Evolutionary conservation across 768 basidiomycete species (phyloP).

Genomic region (Suillus americanus): DNA sequence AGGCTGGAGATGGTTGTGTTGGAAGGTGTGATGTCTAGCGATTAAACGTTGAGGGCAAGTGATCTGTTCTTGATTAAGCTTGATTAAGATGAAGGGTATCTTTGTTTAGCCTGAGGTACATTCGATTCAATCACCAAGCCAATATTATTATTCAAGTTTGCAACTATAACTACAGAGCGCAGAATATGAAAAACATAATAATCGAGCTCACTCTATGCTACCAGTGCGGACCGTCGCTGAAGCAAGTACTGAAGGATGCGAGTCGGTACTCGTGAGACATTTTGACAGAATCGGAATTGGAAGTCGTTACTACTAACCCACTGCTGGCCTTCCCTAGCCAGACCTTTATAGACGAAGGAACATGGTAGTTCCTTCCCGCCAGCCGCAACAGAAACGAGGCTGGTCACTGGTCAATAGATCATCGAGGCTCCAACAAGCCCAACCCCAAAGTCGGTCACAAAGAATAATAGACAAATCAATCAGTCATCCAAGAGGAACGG

Average conservation of each 20-base stretch:
- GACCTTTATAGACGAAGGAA: too few relatives aligned
- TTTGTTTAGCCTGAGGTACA: background rate
- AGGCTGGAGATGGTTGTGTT: background rate
- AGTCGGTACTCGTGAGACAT: background rate
- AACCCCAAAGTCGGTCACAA: background rate
- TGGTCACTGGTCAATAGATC: background rate
- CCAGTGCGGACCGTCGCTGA: background rate
- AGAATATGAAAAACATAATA: background rate
- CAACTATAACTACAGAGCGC: background rate
- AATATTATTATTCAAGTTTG: background rate
- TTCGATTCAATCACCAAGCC: background rate
- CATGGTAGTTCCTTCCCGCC: background rate
- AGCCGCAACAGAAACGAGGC: background rate
- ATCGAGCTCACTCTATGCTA: background rate
- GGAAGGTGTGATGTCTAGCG: background rate
- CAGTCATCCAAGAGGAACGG: background rate
- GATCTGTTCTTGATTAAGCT: conserved; percentile 6
- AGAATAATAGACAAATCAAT: background rate
- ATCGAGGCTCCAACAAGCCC: background rate
- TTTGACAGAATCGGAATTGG: background rate
- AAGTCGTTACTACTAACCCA: background rate
- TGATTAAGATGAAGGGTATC: background rate
- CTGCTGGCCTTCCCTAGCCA: too few relatives aligned
- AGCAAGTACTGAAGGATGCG: background rate
- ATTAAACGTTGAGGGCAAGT: conserved; percentile 2